Evolutionary conservation across 768 basidiomycete species (phyloP).

Genomic region (Psilocybe cyanescens): DNA sequence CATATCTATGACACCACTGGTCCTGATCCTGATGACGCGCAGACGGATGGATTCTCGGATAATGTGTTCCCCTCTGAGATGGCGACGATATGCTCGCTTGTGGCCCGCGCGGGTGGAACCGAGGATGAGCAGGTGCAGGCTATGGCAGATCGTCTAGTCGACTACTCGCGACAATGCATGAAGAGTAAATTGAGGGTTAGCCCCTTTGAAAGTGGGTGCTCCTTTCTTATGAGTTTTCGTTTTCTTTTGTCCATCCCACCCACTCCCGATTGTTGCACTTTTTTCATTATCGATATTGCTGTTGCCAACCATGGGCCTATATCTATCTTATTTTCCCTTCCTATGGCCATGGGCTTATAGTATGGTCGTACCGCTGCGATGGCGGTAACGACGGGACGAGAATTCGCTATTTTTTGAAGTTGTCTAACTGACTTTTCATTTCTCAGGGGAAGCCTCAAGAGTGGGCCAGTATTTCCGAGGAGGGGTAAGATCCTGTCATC

Average conservation of each 20-base stretch:
- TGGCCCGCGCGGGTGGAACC: constrained; percentile 54
- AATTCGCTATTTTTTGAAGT: background rate
- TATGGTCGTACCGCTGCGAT: no score
- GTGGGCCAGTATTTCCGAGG: constrained; percentile 70
- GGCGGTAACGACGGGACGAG: no score
- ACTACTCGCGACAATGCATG: constrained; percentile 76
- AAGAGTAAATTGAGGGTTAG: constrained; percentile 61
- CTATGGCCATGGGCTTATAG: no score
- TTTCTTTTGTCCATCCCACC: background rate
- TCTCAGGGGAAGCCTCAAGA: constrained; percentile 62
- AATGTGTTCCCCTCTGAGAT: constrained; percentile 76
- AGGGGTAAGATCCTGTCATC: constrained; percentile 53
- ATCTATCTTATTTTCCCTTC: no score
- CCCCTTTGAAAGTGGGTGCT: constrained; percentile 71
- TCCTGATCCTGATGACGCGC: background rate
- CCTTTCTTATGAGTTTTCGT: background rate
- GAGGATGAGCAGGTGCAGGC: constrained; percentile 68
- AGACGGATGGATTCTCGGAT: constrained; percentile 62
- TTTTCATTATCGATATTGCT: no score
- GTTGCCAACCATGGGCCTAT: no score
- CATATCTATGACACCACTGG: no score
- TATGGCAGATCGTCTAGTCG: constrained; percentile 75
- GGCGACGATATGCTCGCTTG: constrained; percentile 68
- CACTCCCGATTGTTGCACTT: background rate
- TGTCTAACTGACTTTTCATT: background rate